Evolutionary conservation across 352 stramenopile genomes (phyloP).

Genomic region (Aphanomyces astaci): DNA sequence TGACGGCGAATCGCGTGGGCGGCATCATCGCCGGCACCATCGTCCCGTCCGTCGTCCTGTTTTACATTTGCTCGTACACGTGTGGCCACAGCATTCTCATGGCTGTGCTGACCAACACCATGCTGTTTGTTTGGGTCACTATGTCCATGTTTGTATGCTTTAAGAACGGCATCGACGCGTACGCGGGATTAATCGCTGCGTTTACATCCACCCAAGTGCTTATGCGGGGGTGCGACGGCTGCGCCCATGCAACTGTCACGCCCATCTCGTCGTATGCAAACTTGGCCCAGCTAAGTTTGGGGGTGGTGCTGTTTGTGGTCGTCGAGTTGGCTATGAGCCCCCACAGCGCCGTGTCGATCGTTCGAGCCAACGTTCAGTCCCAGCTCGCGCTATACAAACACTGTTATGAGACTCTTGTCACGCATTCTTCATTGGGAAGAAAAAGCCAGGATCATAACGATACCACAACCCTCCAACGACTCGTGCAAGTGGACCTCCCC

Average conservation of each 20-base stretch:
- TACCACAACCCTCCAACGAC: conserved; percentile 31
- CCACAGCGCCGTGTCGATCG: conserved; percentile 52
- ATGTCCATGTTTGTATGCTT: conserved; percentile 73
- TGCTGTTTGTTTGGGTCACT: conserved; percentile 66
- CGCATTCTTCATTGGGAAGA: conserved; percentile 45
- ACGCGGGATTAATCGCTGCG: conserved; percentile 65
- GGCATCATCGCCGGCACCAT: conserved; percentile 74
- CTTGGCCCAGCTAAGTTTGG: conserved; percentile 65
- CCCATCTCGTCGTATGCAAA: conserved; percentile 65
- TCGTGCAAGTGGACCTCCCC: conserved; percentile 52
- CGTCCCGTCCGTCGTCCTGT: conserved; percentile 74
- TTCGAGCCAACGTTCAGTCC: conserved; percentile 68
- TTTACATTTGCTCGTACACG: conserved; percentile 66
- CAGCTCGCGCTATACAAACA: conserved; percentile 55
- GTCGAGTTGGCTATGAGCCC: conserved; percentile 59
- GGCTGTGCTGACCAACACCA: conserved; percentile 37
- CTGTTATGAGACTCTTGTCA: conserved; percentile 55
- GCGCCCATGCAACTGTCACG: conserved; percentile 27
- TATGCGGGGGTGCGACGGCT: conserved; percentile 53
- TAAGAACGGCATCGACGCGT: conserved; percentile 52
- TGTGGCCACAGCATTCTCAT: conserved; percentile 38
- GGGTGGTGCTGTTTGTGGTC: conserved; percentile 69
- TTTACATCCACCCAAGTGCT: conserved; percentile 59
- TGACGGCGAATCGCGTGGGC: conserved; percentile 75
- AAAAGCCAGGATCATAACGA: conserved; percentile 41